phyloP scores from a whole-genome alignment of 768 basidiomycete species.

The Naematelia encephala region DNA sequence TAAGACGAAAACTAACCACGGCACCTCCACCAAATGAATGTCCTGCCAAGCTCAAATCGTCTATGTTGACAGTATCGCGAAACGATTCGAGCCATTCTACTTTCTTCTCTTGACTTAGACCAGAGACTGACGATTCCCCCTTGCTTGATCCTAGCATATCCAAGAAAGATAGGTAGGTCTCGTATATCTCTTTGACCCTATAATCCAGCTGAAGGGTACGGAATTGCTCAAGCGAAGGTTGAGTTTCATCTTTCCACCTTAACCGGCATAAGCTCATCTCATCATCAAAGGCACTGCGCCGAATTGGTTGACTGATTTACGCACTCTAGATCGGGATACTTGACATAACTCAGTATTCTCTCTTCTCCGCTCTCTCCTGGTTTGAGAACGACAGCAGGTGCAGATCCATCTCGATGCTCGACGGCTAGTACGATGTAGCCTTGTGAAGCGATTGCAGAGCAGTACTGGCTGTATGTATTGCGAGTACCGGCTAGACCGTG shows the following conservation, averaged over 20 bases:
- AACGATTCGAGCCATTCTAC: constrained; percentile 42
- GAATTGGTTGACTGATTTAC: not conserved
- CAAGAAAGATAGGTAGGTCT: constrained; percentile 60
- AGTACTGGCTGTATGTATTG: constrained; percentile 72
- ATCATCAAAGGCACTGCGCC: constrained; percentile 5
- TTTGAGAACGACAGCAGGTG: constrained; percentile 56
- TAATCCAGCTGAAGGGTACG: constrained; percentile 68
- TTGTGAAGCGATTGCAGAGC: constrained; percentile 67
- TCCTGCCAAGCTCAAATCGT: constrained; percentile 55
- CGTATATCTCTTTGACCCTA: constrained; percentile 67
- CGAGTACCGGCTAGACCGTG: constrained; percentile 76
- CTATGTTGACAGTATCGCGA: constrained; percentile 41
- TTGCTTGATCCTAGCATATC: constrained; percentile 19
- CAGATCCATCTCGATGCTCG: constrained; percentile 80
- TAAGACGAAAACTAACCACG: constrained; percentile 51
- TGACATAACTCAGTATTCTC: constrained; percentile 56
- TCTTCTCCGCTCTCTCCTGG: constrained; percentile 31
- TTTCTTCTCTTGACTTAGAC: constrained; percentile 56
- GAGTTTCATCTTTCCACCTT: constrained; percentile 25
- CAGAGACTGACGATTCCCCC: constrained; percentile 35
- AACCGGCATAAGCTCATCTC: not conserved
- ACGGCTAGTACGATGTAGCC: constrained; percentile 78
- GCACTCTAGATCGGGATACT: constrained; percentile 57
- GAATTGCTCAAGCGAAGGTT: constrained; percentile 55
- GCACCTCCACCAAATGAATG: constrained; percentile 63